Evolutionary conservation across 2,329 filamentous ascomycete genomes (phyloP), one percentile per base, ranked within the genome.

Genomic region (Waltergamsia citrina): DNA sequence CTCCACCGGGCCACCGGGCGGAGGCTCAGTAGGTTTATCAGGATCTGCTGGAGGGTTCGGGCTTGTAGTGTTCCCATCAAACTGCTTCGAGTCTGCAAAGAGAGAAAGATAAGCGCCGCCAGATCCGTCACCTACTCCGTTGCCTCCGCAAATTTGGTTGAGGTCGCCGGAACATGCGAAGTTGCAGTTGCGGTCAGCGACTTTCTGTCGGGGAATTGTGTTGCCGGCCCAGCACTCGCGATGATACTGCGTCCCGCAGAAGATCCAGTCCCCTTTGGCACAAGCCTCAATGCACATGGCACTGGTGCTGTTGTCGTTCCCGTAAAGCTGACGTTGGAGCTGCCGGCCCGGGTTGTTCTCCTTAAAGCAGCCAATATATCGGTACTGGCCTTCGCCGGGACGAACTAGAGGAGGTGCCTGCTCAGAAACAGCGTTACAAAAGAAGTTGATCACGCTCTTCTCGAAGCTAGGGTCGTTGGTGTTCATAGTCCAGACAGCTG

Each of bases 261-360:
- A 71, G 1, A 47, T 43, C 12, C n/a, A 36, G 10, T 54, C 57
- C 2, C 53, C 51, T 4, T 42, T 45, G 0, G 35, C 44, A 32
- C 69, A 73, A 2, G 58, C 50, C 1, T 48, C 49, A 25, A 72
- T 66, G 33, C 68, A 74, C 41, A 53, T 51, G 17, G 54, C 52
- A 17, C 59, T 64, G 3, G 64, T 64, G 49, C 59, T 67, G 11
- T 47, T 50, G 8, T 48, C 38, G n/a, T 54, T 49, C n/a, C 54
- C 50, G 26, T 64, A 63, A 0, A 68, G 38, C 40, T 63, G 57
- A 4, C 40, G 52, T 2, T 60, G 45, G 2, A 77, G 54, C 43
- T 74, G 70, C 9, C 71, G 62, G 10, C 59, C 62, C 0, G 71
- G 70, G 29, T 70, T 74, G 38, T 70, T 71, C 42, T 77, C 72